These are phyloP conservation scores for Choiromyces venosus DNA, from an alignment of 495 filamentous ascomycete genomes.

Conservation along the genomic window DNA sequence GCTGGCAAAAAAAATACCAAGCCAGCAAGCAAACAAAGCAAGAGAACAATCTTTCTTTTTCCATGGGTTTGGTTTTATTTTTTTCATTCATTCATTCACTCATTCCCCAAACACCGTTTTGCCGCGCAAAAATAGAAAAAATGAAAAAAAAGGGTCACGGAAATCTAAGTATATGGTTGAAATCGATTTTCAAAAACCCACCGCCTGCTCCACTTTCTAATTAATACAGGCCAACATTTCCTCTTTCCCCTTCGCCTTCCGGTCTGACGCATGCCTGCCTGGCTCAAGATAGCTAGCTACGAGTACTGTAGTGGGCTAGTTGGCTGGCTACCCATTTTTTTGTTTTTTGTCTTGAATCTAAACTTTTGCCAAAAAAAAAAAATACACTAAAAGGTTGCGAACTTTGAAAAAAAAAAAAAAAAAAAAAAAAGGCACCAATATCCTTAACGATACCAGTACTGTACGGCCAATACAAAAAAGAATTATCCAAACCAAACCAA, in stretches of 20 bases:
- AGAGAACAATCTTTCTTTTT: not conserved
- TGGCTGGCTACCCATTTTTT: not conserved
- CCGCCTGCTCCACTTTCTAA: not conserved
- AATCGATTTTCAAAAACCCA: not conserved
- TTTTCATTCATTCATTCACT: not conserved
- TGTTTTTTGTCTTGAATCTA: no score
- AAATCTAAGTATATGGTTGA: slow-evolving; percentile 1
- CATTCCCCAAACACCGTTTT: not conserved
- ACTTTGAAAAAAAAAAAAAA: no score
- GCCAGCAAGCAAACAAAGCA: not conserved
- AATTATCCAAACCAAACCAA: not conserved
- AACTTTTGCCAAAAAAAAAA: not conserved
- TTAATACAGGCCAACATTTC: not conserved
- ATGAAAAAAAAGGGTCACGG: not conserved
- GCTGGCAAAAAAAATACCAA: not conserved
- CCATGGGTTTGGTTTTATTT: no score
- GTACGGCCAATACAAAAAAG: not conserved
- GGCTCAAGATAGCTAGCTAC: not conserved
- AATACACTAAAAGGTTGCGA: not conserved
- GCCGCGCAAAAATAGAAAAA: not conserved
- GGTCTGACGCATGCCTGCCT: not conserved
- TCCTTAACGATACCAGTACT: not conserved
- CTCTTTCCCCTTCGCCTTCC: no score
- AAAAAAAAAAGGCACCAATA: no score
- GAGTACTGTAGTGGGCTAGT: no score